Percentiles rank a stretch among this genome's conserved stretches.
Conservation (phyloP, 805 yeast genomes). For the Myxozyma vanderwaltii region DNA sequence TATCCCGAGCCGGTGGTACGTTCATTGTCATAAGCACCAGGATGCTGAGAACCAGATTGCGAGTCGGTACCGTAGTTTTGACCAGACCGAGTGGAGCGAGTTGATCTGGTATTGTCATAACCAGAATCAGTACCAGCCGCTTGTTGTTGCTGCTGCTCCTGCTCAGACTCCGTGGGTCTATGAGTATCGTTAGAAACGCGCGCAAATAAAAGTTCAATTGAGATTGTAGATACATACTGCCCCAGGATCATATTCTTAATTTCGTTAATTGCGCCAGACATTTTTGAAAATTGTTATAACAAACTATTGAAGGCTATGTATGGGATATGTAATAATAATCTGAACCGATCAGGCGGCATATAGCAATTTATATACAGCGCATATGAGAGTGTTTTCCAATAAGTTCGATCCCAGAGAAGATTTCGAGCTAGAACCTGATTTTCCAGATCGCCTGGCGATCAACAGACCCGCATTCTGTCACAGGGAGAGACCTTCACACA, state of each 20-base stretch:
- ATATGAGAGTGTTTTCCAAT: neutral
- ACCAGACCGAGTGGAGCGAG: conserved; percentile 24
- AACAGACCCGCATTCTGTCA: no score
- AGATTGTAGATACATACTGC: conserved; percentile 18
- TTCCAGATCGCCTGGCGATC: conserved; percentile 8
- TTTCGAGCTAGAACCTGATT: neutral
- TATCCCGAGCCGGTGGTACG: conserved; percentile 1
- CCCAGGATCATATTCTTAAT: conserved; percentile 18
- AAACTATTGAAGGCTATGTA: neutral
- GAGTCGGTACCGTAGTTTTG: conserved; percentile 5
- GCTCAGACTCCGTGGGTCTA: conserved; percentile 3
- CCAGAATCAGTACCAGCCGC: neutral
- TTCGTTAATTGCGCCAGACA: conserved; percentile 19
- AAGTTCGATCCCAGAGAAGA: neutral
- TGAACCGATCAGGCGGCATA: neutral
- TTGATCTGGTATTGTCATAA: neutral
- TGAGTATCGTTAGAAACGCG: neutral
- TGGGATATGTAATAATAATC: neutral
- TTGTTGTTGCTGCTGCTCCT: no score
- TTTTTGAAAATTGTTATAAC: neutral
- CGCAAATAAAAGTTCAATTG: no score
- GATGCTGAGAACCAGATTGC: neutral
- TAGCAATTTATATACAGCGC: neutral
- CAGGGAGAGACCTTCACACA: no score
- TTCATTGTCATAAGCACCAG: conserved; percentile 2